phyloP scores from a whole-genome alignment of 805 yeast genomes.

The Nakazawaea anatomiae region DNA sequence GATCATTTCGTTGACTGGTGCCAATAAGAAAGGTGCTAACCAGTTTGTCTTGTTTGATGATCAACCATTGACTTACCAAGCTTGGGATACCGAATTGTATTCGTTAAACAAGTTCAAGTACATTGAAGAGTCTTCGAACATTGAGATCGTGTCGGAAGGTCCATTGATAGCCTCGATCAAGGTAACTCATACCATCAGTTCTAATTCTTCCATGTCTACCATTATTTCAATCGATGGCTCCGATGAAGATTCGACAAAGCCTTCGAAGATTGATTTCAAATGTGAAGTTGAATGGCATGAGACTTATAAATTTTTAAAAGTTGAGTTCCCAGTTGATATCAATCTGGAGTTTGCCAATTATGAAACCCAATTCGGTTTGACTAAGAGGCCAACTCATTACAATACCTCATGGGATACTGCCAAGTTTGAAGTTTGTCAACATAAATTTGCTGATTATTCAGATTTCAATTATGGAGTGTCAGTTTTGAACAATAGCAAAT shows the following conservation, averaged over 20 bases:
- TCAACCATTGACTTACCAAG: constrained; percentile 86
- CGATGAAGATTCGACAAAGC: constrained; percentile 20
- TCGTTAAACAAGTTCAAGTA: constrained; percentile 68
- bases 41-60: constrained; percentile 82
- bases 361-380: constrained; percentile 92
- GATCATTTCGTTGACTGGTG: constrained; percentile 55
- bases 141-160: constrained; percentile 38
- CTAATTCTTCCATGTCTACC: constrained; percentile 54
- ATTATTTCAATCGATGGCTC: constrained; percentile 64
- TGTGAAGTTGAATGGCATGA: constrained; percentile 82
- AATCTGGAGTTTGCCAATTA: constrained; percentile 73
- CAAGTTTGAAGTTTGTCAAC: constrained; percentile 92
- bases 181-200: constrained; percentile 56
- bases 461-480: constrained; percentile 86
- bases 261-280: constrained; percentile 42
- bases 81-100: constrained; percentile 96
- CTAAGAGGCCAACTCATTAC: constrained; percentile 88
- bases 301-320: constrained; percentile 81
- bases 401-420: constrained; percentile 97
- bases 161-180: constrained; percentile 59
- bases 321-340: constrained; percentile 88
- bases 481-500: constrained; percentile 76
- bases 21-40: constrained; percentile 65
- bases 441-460: constrained; percentile 87
- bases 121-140: constrained; percentile 34